phyloP scores from a whole-genome alignment of 2,329 filamentous ascomycete genomes.

The Zymoseptoria passerinii region DNA sequence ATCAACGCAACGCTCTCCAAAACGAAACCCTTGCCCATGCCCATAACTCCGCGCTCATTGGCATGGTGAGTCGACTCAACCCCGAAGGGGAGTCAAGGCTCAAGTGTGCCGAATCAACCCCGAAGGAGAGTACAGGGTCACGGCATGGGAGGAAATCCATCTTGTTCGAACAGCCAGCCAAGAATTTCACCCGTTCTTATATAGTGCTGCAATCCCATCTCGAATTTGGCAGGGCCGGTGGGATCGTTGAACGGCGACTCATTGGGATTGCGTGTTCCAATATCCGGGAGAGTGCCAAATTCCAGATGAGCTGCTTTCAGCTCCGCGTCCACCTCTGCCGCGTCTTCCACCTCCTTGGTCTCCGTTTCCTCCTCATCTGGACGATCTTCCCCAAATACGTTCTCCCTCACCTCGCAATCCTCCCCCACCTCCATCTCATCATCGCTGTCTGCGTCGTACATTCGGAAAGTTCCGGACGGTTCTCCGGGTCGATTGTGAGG shows the following conservation, averaged over 20 bases:
- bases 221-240: neutral
- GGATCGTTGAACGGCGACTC: neutral
- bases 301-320: neutral
- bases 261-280: neutral
- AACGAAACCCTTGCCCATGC: neutral
- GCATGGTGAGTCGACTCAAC: neutral
- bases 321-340: neutral
- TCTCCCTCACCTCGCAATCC: slow-evolving; percentile 14
- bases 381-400: slow-evolving; percentile 16
- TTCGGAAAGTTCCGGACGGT: slow-evolving; percentile 22
- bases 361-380: neutral
- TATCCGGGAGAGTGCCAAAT: neutral
- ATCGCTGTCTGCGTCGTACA: slow-evolving; percentile 26
- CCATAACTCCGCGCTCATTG: neutral
- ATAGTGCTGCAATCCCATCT: neutral
- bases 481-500: slow-evolving; percentile 28
- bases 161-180: neutral
- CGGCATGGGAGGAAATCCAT: neutral
- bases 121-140: neutral
- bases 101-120: neutral
- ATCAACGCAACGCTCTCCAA: neutral
- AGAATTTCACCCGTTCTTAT: neutral
- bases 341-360: neutral
- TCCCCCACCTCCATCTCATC: slow-evolving; percentile 29
- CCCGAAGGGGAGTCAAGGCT: neutral